These are phyloP conservation scores for Hemileia vastatrix DNA, from an alignment of 1,284 basidiomycete species.

Conservation along the genomic window DNA sequence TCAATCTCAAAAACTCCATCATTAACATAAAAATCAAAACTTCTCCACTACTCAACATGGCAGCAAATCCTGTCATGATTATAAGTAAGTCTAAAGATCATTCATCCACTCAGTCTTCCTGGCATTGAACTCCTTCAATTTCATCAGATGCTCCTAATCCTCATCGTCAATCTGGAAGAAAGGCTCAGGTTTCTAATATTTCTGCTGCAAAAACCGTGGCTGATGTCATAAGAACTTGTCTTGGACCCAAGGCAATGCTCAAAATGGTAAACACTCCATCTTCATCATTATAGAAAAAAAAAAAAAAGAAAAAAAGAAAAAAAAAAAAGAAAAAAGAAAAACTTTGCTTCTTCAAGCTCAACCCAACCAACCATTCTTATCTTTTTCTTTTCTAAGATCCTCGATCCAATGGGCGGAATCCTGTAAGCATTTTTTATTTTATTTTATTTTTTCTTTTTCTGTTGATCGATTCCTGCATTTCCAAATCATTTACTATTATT, in stretches of 20 bases:
- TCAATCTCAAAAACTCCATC: too few relatives aligned
- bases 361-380: neutral
- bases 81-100: too few relatives aligned
- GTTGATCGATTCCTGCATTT: slow-evolving; percentile 2
- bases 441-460: slow-evolving; percentile 27
- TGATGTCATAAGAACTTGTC: slow-evolving; percentile 95
- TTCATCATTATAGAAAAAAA: too few relatives aligned
- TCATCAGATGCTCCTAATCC: slow-evolving; percentile 54
- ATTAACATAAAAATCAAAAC: too few relatives aligned
- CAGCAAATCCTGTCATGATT: too few relatives aligned
- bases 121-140: too few relatives aligned
- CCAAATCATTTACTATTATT: neutral
- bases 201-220: slow-evolving; percentile 97
- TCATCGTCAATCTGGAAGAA: slow-evolving; percentile 83
- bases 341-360: too few relatives aligned
- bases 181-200: slow-evolving; percentile 95
- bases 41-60: too few relatives aligned
- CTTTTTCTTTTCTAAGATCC: slow-evolving; percentile 9
- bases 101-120: too few relatives aligned
- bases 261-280: slow-evolving; percentile 99
- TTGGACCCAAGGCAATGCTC: slow-evolving; percentile 95
- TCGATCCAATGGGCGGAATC: slow-evolving; percentile 81
- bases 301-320: too few relatives aligned
- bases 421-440: too few relatives aligned
- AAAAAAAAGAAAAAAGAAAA: too few relatives aligned